Conservation (phyloP, 2,329 filamentous ascomycete genomes). For the Periconia sp. region DNA sequence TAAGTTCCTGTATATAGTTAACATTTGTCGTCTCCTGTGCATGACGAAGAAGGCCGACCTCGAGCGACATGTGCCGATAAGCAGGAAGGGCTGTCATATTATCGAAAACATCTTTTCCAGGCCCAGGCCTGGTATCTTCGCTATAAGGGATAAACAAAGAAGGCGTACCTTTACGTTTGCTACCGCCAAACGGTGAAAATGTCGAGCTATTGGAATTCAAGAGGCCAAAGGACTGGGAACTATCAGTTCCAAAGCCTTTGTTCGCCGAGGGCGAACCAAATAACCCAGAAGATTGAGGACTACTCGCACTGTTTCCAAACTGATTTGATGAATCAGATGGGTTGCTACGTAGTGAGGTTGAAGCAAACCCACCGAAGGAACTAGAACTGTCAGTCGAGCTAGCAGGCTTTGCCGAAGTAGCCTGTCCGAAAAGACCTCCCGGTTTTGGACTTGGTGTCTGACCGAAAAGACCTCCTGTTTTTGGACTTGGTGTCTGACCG, state of each 20-base stretch:
- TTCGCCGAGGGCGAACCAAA: conserved; percentile 3
- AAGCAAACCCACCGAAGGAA: conserved; percentile 2
- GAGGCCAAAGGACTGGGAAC: conserved; percentile 1
- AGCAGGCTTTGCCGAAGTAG: conserved; percentile 5
- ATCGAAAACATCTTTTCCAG: conserved; percentile 1
- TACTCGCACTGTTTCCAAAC: conserved; percentile 2
- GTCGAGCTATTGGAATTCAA: conserved; percentile 1
- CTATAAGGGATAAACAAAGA: conserved; percentile 2
- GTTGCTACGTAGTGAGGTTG: conserved; percentile 2
- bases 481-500: conserved; percentile 5
- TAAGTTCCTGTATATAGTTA: conserved; percentile 5
- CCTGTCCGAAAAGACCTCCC: conserved; percentile 3
- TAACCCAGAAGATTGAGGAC: conserved; percentile 1
- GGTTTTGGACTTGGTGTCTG: conserved; percentile 4
- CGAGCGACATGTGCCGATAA: conserved; percentile 5
- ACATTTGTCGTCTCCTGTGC: conserved; percentile 2
- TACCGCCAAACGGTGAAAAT: conserved; percentile 1
- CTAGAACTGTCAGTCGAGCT: conserved; percentile 4
- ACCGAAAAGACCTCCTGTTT: conserved; percentile 4
- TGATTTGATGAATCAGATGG: neutral
- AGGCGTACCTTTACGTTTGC: conserved; percentile 4
- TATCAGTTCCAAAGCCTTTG: conserved; percentile 1
- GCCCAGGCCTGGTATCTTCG: conserved; percentile 1
- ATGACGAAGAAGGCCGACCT: conserved; percentile 5
- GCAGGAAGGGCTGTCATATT: conserved; percentile 3